These are phyloP conservation scores for Malus asiatica DNA, from an alignment of 306 rosid genomes.

Conservation along the genomic window DNA sequence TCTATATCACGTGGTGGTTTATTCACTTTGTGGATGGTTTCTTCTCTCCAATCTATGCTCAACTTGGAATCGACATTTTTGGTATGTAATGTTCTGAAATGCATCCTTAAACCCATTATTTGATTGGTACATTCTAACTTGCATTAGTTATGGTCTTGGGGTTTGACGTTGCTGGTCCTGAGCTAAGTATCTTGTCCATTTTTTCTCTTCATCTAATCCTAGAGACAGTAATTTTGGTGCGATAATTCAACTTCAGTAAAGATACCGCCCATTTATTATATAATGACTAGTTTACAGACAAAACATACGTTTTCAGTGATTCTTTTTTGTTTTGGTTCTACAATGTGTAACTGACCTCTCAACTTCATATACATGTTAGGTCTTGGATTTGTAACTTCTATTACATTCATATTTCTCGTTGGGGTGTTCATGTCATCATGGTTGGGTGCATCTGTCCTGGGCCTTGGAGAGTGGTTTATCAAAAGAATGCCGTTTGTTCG, in stretches of 20 bases:
- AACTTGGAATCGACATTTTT: constrained; percentile 79
- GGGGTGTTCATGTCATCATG: constrained; percentile 97
- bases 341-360: background rate
- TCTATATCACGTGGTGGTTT: constrained; percentile 93
- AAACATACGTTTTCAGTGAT: background rate
- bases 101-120: background rate
- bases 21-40: constrained; percentile 91
- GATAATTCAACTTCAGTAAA: background rate
- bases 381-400: constrained; percentile 86
- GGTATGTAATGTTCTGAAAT: constrained; percentile 36
- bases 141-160: background rate
- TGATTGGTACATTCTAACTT: background rate
- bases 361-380: constrained; percentile 38
- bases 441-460: constrained; percentile 89
- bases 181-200: background rate
- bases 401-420: constrained; percentile 75
- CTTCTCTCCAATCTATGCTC: constrained; percentile 83
- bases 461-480: constrained; percentile 93
- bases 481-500: constrained; percentile 91
- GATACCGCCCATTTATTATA: background rate
- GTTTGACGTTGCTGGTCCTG: background rate
- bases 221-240: background rate
- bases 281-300: background rate
- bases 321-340: background rate
- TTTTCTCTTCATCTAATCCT: background rate